These are phyloP conservation scores for Linderniella brevidens DNA, from an alignment of 257 asterid genomes.

Conservation along the genomic window DNA sequence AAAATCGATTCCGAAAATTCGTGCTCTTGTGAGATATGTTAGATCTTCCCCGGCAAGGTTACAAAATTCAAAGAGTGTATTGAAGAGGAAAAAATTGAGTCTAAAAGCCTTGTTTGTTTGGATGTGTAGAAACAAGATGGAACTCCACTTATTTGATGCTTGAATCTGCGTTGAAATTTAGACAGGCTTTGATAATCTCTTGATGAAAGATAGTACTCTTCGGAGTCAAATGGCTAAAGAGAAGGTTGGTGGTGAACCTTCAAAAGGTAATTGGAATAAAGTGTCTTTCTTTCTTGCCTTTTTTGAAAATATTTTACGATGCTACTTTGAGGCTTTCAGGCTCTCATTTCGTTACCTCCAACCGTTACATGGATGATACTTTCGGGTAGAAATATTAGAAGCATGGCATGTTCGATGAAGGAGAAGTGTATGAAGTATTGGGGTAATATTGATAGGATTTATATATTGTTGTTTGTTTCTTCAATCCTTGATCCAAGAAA, in stretches of 20 bases:
- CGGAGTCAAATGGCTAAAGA: not conserved
- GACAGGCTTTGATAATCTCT: not conserved
- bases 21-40: not conserved
- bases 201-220: not conserved
- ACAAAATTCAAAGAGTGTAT: not conserved
- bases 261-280: not conserved
- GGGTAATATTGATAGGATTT: not conserved
- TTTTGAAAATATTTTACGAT: not conserved
- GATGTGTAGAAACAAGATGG: not conserved
- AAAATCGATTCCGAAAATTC: not conserved
- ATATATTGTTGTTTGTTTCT: too few relatives aligned
- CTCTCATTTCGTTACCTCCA: not conserved
- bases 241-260: not conserved
- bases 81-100: not conserved
- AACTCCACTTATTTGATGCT: constrained; percentile 1
- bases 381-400: not conserved
- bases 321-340: not conserved
- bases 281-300: not conserved
- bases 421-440: not conserved
- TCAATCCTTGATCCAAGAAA: too few relatives aligned
- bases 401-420: not conserved
- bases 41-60: not conserved
- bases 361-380: not conserved
- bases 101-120: not conserved
- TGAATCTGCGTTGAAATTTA: not conserved